Base-by-base conservation (phyloP, 257 asterid species). In the Scutellaria galericulata region DNA sequence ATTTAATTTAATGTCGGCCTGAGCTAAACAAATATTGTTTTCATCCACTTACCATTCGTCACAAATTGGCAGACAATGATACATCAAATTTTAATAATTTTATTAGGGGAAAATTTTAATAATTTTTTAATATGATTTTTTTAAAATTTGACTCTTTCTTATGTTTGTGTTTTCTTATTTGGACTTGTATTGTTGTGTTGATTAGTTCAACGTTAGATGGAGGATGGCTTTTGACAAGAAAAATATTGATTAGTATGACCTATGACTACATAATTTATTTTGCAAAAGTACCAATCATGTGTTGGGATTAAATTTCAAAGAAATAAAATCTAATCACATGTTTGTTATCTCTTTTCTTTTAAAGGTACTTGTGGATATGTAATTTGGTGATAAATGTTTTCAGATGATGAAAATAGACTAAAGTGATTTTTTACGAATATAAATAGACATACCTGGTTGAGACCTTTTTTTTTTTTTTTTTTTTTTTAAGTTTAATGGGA, bases 11-110 rank as follows among this genome's bases (percentile, higher is more conserved):
- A 6, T 40, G 81, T 71, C 74, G 81, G 20, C 74, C 70, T 48
- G 14, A 46, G 57, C 11, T 9, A 18, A 14, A 18, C 63, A 35
- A 76, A 65, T 72, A 14, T 42, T 72, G 15, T 42, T 61, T 66
- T 18, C 68, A 69, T 14, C 73, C 58, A 62, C 74, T 75, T 54
- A 64, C 73, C 58, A 22, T 72, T 56, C 22, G 68, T 75, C 74
- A 27, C 68, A 60, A 66, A 66, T 75, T 44, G 75, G 53, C 74
- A 31, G 55, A 15, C 31, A 75, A 58, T 13, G 37, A 71, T 66
- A 41, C 47, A 40, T 50, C 24, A 7, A 55, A 35, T 15, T 35
- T 54, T 55, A 20, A 22, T 37, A 39, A 45, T 63, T 27, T 42
- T 13, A 55, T 74, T 31, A 31, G 3, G 37, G 37, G 37, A 4